These are phyloP conservation scores for Ophiostoma montium DNA, from an alignment of 2,329 filamentous ascomycete species.

Conservation along the genomic window DNA sequence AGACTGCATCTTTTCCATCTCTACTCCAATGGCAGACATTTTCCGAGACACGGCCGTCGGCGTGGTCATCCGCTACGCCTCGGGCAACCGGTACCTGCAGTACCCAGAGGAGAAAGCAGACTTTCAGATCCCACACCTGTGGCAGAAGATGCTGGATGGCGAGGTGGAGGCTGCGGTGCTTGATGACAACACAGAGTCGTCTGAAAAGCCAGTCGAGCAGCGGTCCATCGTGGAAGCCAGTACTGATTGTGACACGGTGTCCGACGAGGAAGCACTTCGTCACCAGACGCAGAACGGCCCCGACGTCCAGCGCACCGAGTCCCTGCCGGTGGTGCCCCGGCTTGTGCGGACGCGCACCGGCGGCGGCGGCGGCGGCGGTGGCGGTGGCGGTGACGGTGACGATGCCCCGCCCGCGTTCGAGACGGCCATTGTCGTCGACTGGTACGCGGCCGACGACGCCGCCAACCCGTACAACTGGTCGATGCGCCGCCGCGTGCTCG, in stretches of 20 bases:
- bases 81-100: conserved; percentile 26
- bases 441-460: conserved; percentile 33
- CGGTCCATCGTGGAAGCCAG: not conserved
- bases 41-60: conserved; percentile 16
- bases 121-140: conserved; percentile 45
- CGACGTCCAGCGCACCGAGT: conserved; percentile 17
- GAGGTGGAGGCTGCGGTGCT: conserved; percentile 35
- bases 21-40: conserved; percentile 4
- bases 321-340: conserved; percentile 18
- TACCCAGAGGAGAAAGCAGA: conserved; percentile 56
- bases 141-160: conserved; percentile 60
- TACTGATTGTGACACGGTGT: not conserved
- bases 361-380: not conserved
- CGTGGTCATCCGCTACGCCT: conserved; percentile 18
- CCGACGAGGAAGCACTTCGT: conserved; percentile 14
- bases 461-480: conserved; percentile 39
- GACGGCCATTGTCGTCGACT: conserved; percentile 20
- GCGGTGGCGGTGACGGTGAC: not conserved
- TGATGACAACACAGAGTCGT: conserved; percentile 40
- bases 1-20: not conserved
- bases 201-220: conserved; percentile 32
- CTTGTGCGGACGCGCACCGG: conserved; percentile 3
- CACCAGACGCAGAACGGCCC: conserved; percentile 14
- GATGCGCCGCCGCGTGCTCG: conserved; percentile 20
- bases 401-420: not conserved